A percentile compares a stretch with the other conserved stretches of the same genome.
phyloP scores from a whole-genome alignment of 1,284 basidiomycete genomes.

The Microbotryomycetes sp. region DNA sequence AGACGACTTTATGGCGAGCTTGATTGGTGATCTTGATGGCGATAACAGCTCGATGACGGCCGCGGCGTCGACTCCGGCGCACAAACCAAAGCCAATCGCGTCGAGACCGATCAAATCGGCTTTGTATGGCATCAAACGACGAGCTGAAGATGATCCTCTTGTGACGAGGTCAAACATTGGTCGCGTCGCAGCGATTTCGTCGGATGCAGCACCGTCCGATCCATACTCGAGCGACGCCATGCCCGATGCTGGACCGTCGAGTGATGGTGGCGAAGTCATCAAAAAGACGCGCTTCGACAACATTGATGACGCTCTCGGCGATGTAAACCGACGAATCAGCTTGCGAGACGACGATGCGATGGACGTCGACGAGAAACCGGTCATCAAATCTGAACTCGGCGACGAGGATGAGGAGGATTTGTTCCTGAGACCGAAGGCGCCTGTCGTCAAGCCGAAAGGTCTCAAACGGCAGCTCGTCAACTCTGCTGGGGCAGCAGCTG shows the following conservation, averaged over 20 bases:
- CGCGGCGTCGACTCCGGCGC: slow-evolving; percentile 12
- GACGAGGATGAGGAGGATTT: slow-evolving; percentile 41
- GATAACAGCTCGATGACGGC: slow-evolving; percentile 21
- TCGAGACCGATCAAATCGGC: slow-evolving; percentile 4
- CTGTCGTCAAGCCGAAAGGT: slow-evolving; percentile 33
- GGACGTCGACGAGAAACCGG: not conserved
- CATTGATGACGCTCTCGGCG: slow-evolving; percentile 12
- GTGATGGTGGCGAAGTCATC: slow-evolving; percentile 14
- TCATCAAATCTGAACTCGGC: slow-evolving; percentile 6
- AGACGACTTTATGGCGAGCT: slow-evolving; percentile 71
- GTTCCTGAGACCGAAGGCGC: slow-evolving; percentile 25
- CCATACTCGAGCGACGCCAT: slow-evolving; percentile 3
- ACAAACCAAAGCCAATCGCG: not conserved
- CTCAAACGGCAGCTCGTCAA: slow-evolving; percentile 43
- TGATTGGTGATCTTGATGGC: slow-evolving; percentile 61
- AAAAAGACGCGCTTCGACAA: slow-evolving; percentile 23
- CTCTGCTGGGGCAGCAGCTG: slow-evolving; percentile 36
- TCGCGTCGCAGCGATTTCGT: slow-evolving; percentile 6
- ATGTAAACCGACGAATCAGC: slow-evolving; percentile 1
- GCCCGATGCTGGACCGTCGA: slow-evolving; percentile 12
- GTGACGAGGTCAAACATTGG: not conserved
- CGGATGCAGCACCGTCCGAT: not conserved
- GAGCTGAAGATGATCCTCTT: slow-evolving; percentile 12
- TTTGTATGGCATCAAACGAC: slow-evolving; percentile 13
- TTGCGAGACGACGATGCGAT: not conserved